Percentiles rank a stretch among this genome's conserved stretches.
phyloP scores from a whole-genome alignment of 768 basidiomycete species.

The Podaxis pistillaris region DNA sequence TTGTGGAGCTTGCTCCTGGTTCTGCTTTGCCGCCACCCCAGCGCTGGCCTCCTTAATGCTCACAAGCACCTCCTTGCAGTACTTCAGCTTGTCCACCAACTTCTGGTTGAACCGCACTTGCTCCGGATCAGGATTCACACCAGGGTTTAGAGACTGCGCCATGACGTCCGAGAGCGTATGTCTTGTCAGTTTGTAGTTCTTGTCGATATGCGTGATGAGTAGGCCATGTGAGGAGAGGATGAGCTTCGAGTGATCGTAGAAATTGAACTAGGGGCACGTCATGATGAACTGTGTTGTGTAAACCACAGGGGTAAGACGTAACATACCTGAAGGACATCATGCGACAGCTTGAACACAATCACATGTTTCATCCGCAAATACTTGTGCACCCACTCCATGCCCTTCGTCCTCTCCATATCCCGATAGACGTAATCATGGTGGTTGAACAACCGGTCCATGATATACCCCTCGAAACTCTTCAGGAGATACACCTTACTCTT shows the following conservation, averaged over 20 bases:
- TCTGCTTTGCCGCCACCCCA: conserved; percentile 10
- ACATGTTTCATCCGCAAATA: conserved; percentile 97
- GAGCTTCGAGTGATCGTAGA: conserved; percentile 95
- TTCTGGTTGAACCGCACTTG: conserved; percentile 60
- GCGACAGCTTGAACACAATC: conserved; percentile 94
- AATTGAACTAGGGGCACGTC: conserved; percentile 77
- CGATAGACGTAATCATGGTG: conserved; percentile 83
- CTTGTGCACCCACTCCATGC: conserved; percentile 95
- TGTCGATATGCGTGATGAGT: conserved; percentile 87
- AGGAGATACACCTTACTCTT: conserved; percentile 90
- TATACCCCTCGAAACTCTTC: conserved; percentile 92
- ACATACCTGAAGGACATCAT: conserved; percentile 89
- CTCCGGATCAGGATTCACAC: conserved; percentile 44
- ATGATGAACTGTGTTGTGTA: not conserved
- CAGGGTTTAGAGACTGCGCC: conserved; percentile 40
- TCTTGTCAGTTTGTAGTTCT: conserved; percentile 74
- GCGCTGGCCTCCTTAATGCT: conserved; percentile 65
- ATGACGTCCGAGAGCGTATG: conserved; percentile 74
- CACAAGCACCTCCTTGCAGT: conserved; percentile 80
- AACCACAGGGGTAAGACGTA: not conserved
- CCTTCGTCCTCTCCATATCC: conserved; percentile 63
- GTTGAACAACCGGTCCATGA: conserved; percentile 85
- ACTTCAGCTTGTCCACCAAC: conserved; percentile 78
- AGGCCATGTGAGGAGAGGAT: conserved; percentile 82
- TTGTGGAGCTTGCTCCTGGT: not conserved